phyloP scores from a whole-genome alignment of 2,329 filamentous ascomycete species.

The Tothia fuscella region DNA sequence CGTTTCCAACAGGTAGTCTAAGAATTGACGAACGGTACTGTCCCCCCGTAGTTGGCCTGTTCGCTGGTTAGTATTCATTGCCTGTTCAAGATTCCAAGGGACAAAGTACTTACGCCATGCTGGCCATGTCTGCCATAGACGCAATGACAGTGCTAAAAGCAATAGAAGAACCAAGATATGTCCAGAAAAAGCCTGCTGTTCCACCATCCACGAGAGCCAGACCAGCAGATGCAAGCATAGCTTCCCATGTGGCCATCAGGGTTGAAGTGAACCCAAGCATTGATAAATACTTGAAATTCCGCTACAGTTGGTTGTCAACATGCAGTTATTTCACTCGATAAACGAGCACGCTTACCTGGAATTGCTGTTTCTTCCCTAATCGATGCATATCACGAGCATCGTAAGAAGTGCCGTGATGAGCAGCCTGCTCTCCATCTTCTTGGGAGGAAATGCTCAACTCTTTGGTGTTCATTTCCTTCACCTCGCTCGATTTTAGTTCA shows the following conservation, averaged over 20 bases:
- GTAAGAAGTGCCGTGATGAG: constrained; percentile 1
- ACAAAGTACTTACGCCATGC: too few species aligned
- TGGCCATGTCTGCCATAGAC: constrained; percentile 11
- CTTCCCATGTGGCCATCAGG: constrained; percentile 12
- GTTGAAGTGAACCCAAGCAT: constrained; percentile 10
- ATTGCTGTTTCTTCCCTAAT: constrained; percentile 8
- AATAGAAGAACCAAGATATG: constrained; percentile 3
- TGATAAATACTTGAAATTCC: constrained; percentile 10
- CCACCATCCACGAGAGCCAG: constrained; percentile 11
- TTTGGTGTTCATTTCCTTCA: too few species aligned
- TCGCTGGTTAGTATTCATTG: too few species aligned
- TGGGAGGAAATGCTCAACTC: too few species aligned
- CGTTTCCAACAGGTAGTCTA: too few species aligned
- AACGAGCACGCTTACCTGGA: not conserved
- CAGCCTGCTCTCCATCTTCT: too few species aligned
- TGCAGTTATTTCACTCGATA: not conserved
- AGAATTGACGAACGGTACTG: too few species aligned
- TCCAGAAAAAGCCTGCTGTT: constrained; percentile 11
- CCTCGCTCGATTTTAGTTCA: too few species aligned
- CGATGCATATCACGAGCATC: constrained; percentile 8
- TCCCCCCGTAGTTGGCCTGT: constrained; percentile 15
- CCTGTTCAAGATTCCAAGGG: too few species aligned
- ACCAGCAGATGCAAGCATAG: constrained; percentile 3
- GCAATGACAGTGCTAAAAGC: constrained; percentile 5
- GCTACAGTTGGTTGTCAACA: not conserved